These are phyloP conservation scores for Lichenothelia convexa DNA, from an alignment of 495 filamentous ascomycete genomes.

Conservation along the genomic window DNA sequence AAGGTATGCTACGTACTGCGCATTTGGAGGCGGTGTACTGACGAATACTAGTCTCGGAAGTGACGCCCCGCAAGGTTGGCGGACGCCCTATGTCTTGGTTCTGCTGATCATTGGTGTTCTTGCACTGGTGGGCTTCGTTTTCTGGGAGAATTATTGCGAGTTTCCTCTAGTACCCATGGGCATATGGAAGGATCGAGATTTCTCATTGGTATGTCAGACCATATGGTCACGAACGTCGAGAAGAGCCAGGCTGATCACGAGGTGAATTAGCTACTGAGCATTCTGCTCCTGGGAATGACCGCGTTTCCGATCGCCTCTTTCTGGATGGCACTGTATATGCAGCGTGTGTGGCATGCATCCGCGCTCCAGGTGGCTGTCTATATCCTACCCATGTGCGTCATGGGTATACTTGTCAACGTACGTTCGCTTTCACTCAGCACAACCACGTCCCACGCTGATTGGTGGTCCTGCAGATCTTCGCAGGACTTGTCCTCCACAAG, in stretches of 20 bases:
- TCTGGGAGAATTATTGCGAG: slow-evolving; percentile 21
- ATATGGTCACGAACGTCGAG: too few relatives aligned
- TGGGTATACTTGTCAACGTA: slow-evolving; percentile 19
- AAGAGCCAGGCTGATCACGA: too few relatives aligned
- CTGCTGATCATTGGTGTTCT: slow-evolving; percentile 19
- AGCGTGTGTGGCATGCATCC: too few relatives aligned
- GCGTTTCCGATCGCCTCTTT: too few relatives aligned
- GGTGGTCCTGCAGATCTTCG: slow-evolving; percentile 10
- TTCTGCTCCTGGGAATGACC: too few relatives aligned
- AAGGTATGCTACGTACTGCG: slow-evolving; percentile 27
- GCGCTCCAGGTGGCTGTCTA: too few relatives aligned
- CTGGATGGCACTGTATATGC: too few relatives aligned
- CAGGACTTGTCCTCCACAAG: slow-evolving; percentile 20
- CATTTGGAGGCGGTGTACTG: background rate
- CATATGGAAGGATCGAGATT: slow-evolving; percentile 24
- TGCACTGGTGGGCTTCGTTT: slow-evolving; percentile 18
- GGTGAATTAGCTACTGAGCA: too few relatives aligned
- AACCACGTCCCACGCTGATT: background rate
- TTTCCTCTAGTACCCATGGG: slow-evolving; percentile 24
- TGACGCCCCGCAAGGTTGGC: slow-evolving; percentile 27
- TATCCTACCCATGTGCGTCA: slow-evolving; percentile 20
- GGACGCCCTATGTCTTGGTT: slow-evolving; percentile 22
- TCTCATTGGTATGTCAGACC: slow-evolving; percentile 13
- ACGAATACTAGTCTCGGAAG: slow-evolving; percentile 22
- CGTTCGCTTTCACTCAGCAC: background rate